These are phyloP conservation scores for Calonectria pseudoturangicola DNA, from an alignment of 2,329 filamentous ascomycete genomes.

Conservation along the genomic window DNA sequence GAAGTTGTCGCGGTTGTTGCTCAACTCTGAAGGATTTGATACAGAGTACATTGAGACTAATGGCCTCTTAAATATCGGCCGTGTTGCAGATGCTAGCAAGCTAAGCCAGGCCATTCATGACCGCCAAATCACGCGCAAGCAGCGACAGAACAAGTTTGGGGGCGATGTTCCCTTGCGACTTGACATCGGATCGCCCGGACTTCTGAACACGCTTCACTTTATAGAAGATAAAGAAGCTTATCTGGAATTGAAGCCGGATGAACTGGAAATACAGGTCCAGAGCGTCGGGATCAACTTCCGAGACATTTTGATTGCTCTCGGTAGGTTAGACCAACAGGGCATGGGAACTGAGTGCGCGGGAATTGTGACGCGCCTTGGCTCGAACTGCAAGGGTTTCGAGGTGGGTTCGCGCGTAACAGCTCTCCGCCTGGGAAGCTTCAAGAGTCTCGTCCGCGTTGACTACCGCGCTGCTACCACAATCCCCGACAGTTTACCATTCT, in stretches of 20 bases:
- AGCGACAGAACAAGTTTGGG: neutral
- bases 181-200: slow-evolving; percentile 14
- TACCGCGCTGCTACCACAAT: slow-evolving; percentile 24
- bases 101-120: neutral
- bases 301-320: slow-evolving; percentile 50
- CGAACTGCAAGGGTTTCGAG: slow-evolving; percentile 12
- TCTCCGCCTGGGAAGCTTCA: neutral
- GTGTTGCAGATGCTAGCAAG: neutral
- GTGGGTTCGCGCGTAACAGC: neutral
- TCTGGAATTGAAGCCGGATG: neutral
- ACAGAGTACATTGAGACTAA: slow-evolving; percentile 15
- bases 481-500: slow-evolving; percentile 10
- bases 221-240: slow-evolving; percentile 4
- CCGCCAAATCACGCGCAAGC: neutral
- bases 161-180: neutral
- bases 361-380: slow-evolving; percentile 26
- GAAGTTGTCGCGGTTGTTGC: neutral
- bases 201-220: slow-evolving; percentile 27
- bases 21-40: neutral
- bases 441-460: slow-evolving; percentile 1
- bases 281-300: slow-evolving; percentile 35
- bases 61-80: neutral
- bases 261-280: slow-evolving; percentile 27
- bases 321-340: slow-evolving; percentile 47
- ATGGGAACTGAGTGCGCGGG: slow-evolving; percentile 48